Conservation (phyloP, 2,329 filamentous ascomycete species). For the Neonectria faginata region DNA sequence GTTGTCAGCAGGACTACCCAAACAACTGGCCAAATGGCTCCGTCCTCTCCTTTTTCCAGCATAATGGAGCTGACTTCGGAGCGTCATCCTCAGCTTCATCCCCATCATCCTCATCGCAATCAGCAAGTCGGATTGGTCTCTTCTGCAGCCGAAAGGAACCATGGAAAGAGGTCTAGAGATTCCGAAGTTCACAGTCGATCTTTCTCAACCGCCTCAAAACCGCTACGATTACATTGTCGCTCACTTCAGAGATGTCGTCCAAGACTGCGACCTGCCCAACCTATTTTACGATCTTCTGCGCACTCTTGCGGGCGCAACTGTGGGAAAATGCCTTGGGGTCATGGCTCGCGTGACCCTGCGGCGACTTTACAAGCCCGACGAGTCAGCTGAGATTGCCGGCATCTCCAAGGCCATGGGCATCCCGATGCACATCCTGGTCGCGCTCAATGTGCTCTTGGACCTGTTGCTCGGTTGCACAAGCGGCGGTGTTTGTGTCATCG, state of each 20-base stretch:
- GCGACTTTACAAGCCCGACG: constrained; percentile 64
- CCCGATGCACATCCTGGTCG: constrained; percentile 69
- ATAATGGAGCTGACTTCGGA: not conserved
- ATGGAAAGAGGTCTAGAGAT: constrained; percentile 19
- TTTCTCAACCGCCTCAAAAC: constrained; percentile 41
- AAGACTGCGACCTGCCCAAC: constrained; percentile 50
- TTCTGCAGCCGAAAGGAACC: not conserved
- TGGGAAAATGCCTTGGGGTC: constrained; percentile 44
- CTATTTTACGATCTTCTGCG: constrained; percentile 65
- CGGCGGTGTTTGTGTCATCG: constrained; percentile 47
- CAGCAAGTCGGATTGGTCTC: not conserved
- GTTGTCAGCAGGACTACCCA: too few species aligned
- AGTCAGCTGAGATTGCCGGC: constrained; percentile 71
- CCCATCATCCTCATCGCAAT: too few species aligned
- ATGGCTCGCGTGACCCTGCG: constrained; percentile 61
- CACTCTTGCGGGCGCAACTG: constrained; percentile 28
- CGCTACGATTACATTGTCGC: constrained; percentile 47
- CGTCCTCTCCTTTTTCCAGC: not conserved
- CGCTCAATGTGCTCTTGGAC: constrained; percentile 73
- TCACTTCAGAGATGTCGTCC: constrained; percentile 32
- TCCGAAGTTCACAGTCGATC: constrained; percentile 45
- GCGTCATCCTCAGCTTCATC: too few species aligned
- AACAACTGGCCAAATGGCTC: not conserved
- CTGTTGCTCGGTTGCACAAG: constrained; percentile 74
- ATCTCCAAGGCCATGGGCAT: constrained; percentile 64